Evolutionary conservation across 768 basidiomycete genomes (phyloP).

Genomic region (Lactarius evosmus): DNA sequence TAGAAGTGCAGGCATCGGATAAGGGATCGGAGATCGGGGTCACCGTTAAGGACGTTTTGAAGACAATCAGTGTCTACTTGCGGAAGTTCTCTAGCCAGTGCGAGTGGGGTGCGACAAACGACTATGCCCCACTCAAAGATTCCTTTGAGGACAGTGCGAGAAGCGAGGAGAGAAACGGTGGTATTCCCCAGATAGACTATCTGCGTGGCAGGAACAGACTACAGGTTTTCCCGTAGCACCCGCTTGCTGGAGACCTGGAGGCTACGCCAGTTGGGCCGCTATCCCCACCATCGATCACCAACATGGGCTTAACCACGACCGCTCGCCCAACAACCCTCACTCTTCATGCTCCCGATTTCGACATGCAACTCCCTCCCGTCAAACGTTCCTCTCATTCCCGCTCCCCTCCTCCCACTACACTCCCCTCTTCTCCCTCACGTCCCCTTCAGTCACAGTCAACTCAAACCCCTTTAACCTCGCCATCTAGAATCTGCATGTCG

Average conservation of each 20-base stretch:
- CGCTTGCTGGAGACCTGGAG: slow-evolving; percentile 24
- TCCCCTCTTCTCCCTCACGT: slow-evolving; percentile 29
- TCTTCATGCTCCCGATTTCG: slow-evolving; percentile 82
- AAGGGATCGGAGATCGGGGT: not conserved
- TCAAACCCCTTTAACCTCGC: slow-evolving; percentile 28
- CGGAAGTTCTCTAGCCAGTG: not conserved
- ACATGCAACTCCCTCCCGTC: slow-evolving; percentile 60
- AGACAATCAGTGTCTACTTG: not conserved
- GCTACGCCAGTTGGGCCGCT: slow-evolving; percentile 45
- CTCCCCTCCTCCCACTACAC: slow-evolving; percentile 8
- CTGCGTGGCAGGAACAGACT: slow-evolving; percentile 6
- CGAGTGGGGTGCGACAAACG: not conserved
- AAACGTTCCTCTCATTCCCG: slow-evolving; percentile 36
- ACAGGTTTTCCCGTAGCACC: slow-evolving; percentile 1
- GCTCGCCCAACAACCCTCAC: slow-evolving; percentile 63
- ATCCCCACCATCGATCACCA: slow-evolving; percentile 44
- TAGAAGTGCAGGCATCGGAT: not conserved
- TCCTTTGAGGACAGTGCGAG: not conserved
- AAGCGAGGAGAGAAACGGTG: not conserved
- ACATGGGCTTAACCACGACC: slow-evolving; percentile 43
- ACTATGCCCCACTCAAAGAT: not conserved
- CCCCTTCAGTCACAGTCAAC: slow-evolving; percentile 38
- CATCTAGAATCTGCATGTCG: not conserved
- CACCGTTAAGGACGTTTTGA: slow-evolving; percentile 13
- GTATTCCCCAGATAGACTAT: slow-evolving; percentile 8